Evolutionary conservation across 768 basidiomycete species (phyloP), one percentile per base, ranked within the genome.

Genomic region (Pilatotrama ljubarskyi): DNA sequence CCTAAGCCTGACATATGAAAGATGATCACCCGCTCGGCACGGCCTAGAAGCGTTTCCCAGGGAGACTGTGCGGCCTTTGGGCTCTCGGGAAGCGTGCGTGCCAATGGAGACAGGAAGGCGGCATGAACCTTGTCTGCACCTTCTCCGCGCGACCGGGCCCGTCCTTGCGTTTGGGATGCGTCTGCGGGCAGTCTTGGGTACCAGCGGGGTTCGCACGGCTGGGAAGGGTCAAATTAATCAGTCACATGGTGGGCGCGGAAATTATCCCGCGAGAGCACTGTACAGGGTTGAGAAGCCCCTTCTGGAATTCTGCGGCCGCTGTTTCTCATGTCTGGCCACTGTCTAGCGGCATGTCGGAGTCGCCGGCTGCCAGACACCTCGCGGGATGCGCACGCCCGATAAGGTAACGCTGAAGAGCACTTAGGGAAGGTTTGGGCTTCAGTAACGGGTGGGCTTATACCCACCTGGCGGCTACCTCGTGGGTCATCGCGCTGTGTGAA

Each of bases 211-310:
- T 57, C 55, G 37, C 48, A 17, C 36, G 26, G 35, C 60, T 48
- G 41, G 41, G 47, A 56, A 50, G 43, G 50, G 50, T 35, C 49
- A 51, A 26, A 56, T 61, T 42, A 29, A 35, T 22, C 42, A 29
- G 55, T 61, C 60, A 61, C 43, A 47, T 56, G 60, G 42, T 35
- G 41, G 37, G n/a, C 9, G 55, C 49, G 60, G 47, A 50, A 35
- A 38, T 52, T 35, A 42, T 61, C 60, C 60, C 60, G 60, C 60
- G 60, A 56, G 43, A 61, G 60, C 54, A 41, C 10, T 10, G 29
- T 15, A 37, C 24, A 51, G 52, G 53, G 41, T 55, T 40, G 53
- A 48, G 40, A 36, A 43, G 26, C 47, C 35, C 5, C 32, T 50
- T 61, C 48, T 55, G 59, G 59, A 43, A 42, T 26, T 17, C 32